These are phyloP conservation scores for Amoebophrya sp. DNA, from an alignment of 169 alveolate species.

Conservation along the genomic window DNA sequence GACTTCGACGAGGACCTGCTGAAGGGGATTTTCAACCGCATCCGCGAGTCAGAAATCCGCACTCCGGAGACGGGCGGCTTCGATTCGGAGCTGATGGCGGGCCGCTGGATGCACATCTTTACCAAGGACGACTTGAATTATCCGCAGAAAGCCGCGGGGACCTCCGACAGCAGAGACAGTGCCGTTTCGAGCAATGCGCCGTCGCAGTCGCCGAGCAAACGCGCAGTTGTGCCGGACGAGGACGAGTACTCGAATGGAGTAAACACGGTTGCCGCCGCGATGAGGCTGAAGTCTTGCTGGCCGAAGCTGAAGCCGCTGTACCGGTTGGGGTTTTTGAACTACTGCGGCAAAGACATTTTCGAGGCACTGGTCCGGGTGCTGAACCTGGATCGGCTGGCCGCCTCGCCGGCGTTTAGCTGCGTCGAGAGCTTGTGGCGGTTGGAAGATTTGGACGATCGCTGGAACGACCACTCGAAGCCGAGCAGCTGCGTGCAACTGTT, in stretches of 20 bases:
- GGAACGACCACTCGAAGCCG: neutral
- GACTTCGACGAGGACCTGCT: neutral
- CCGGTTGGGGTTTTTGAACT: neutral
- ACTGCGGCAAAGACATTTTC: neutral
- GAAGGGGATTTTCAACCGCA: neutral
- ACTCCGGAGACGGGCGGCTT: constrained; percentile 19
- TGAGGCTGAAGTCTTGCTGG: no score
- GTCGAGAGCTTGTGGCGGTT: neutral
- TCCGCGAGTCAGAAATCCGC: neutral
- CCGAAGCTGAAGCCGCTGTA: neutral
- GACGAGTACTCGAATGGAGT: neutral
- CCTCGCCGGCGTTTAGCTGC: neutral
- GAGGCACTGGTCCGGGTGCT: neutral
- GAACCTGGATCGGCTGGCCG: neutral
- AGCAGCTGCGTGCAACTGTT: neutral
- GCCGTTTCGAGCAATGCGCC: no score
- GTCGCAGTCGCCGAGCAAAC: neutral
- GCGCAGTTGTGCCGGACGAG: neutral
- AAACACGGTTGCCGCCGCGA: neutral
- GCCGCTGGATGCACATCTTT: neutral
- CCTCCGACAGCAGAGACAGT: neutral
- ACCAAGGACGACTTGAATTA: neutral
- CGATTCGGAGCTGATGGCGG: constrained; percentile 15
- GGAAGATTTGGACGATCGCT: neutral
- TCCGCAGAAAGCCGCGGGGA: neutral